phyloP scores from a whole-genome alignment of 2,329 filamentous ascomycete species.

The Pseudovirgaria hyperparasitica region DNA sequence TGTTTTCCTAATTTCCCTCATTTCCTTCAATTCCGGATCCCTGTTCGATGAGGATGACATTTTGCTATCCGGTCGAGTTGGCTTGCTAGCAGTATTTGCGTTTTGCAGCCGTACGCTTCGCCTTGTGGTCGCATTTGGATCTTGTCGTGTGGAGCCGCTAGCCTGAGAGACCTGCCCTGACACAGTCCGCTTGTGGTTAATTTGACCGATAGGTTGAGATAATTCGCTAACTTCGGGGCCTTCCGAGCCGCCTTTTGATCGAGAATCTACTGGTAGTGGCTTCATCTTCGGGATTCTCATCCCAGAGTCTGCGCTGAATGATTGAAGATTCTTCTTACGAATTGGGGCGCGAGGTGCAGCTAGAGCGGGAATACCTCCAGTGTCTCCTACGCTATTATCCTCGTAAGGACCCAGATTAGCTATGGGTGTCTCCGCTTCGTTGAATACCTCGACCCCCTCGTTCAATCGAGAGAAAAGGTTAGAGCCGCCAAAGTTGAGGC shows the following conservation, averaged over 20 bases:
- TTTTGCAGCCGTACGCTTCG: conserved; percentile 33
- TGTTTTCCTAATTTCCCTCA: conserved; percentile 72
- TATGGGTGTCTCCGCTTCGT: conserved; percentile 35
- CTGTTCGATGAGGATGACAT: conserved; percentile 42
- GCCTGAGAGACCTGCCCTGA: conserved; percentile 57
- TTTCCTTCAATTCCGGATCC: conserved; percentile 43
- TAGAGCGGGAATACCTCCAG: conserved; percentile 16
- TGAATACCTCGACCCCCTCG: conserved; percentile 22
- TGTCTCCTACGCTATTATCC: conserved; percentile 31
- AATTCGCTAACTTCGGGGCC: conserved; percentile 24
- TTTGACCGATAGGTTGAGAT: conserved; percentile 21
- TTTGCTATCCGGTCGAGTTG: conserved; percentile 54
- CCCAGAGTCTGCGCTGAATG: conserved; percentile 14
- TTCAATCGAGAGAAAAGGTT: conserved; percentile 30
- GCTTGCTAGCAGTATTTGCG: conserved; percentile 41
- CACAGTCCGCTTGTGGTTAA: conserved; percentile 78
- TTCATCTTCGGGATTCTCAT: conserved; percentile 25
- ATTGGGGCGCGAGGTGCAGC: conserved; percentile 38
- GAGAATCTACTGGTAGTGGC: conserved; percentile 25
- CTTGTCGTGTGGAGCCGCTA: conserved; percentile 13
- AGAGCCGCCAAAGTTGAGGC: conserved; percentile 22
- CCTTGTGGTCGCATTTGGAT: conserved; percentile 30
- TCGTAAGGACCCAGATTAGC: conserved; percentile 24
- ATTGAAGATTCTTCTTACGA: conserved; percentile 24
- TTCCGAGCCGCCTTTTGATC: conserved; percentile 27